A percentile compares a stretch with the other conserved stretches of the same genome.
phyloP scores from a whole-genome alignment of 345 rosid species.

The Gossypium sturtianum region DNA sequence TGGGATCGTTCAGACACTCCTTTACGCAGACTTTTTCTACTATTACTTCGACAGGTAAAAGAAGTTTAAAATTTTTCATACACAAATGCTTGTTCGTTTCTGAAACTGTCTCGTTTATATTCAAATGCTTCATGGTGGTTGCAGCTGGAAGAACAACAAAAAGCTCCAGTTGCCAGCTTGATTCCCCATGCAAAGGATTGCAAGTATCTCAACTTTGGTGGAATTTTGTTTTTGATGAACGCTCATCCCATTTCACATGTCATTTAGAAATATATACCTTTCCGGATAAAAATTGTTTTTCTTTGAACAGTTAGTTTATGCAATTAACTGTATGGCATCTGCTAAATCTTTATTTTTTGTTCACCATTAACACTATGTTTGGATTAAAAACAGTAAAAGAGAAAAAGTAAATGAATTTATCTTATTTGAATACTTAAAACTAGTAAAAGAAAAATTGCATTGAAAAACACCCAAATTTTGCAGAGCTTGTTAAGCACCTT shows the following conservation, averaged over 20 bases:
- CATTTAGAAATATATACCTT: not conserved
- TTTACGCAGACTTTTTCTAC: constrained; percentile 81
- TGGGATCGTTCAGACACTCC: constrained; percentile 61
- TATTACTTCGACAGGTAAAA: constrained; percentile 68
- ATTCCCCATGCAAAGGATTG: not conserved
- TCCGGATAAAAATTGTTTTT: not conserved
- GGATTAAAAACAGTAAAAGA: too few species aligned
- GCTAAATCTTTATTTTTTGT: not conserved
- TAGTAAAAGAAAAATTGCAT: not conserved
- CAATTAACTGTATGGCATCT: not conserved
- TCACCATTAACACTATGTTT: too few species aligned
- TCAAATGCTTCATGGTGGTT: not conserved
- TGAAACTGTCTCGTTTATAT: not conserved
- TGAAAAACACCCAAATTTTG: not conserved
- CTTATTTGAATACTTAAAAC: too few species aligned
- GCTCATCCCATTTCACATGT: not conserved
- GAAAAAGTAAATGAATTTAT: too few species aligned
- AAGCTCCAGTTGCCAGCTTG: constrained; percentile 79
- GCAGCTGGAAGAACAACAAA: constrained; percentile 89
- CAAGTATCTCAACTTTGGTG: not conserved
- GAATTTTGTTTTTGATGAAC: not conserved
- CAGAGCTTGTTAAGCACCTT: constrained; percentile 49
- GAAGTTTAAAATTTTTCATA: not conserved
- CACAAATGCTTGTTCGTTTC: not conserved
- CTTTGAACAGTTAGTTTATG: not conserved